Evolutionary conservation across 2,329 filamentous ascomycete genomes (phyloP), one percentile per base, ranked within the genome.

Genomic region (Cercospora nicotianae): DNA sequence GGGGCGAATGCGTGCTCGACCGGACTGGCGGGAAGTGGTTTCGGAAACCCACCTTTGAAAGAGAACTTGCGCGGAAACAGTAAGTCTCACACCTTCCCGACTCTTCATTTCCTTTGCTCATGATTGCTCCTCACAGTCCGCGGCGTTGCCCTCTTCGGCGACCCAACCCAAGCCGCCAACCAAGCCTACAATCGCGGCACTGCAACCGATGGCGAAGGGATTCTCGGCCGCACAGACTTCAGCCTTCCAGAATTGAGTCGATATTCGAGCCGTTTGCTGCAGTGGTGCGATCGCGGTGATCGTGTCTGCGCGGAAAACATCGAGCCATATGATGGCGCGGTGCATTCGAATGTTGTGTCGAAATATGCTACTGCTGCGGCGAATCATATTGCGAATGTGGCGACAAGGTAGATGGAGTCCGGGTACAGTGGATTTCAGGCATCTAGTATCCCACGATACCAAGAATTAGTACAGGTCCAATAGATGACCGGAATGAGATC

Each of bases 311-410:
- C 55, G 30, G 55, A 31, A 10, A 36, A 59, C 5, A 59, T 59
- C 18, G 28, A 59, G 30, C 55, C 55, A 30, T 59, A 59, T 59
- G 55, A 59, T 59, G n/a, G 55, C 13, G 55, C 55, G 0, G 55
- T 59, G 55, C 55, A 59, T 20, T 59, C 55, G 9, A 59, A 59
- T 23, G 55, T 59, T 12, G 55, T 59, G 30, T 28, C 55, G 28
- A 59, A 36, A 8, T 59, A 59, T 59, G 55, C 55, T 3, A 59
- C 1, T 20, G 55, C 31, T 3, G 55, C 55, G n/a, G 55, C 55
- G 9, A 36, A 59, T 23, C 55, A 59, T 59, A 59, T 59, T 36
- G 55, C 31, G 16, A 59, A 59, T 59, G 55, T 59, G 30, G 55
- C 55, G 55, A 36, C 30, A 9, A 59, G 55, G 30, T 59, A 31